Evolutionary conservation across 2,329 filamentous ascomycete species (phyloP), one percentile per base, ranked within the genome.

Genomic region (Colletotrichum sp.): DNA sequence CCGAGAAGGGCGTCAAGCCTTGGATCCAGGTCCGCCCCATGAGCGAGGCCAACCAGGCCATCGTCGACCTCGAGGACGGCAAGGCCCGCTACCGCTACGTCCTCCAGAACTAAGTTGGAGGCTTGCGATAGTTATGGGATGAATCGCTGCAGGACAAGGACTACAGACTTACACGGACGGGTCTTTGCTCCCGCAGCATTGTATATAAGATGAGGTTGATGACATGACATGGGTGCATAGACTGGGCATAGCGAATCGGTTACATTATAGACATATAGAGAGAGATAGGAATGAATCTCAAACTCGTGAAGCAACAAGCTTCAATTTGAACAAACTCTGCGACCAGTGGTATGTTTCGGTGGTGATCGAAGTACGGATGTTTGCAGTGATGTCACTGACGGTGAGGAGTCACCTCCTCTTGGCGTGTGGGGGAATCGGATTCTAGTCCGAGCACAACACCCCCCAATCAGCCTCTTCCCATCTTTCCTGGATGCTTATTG

Each of bases 21-120:
- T 91, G 89, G 89, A 86, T 92, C 58, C 85, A 92, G 80, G 83
- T 86, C 80, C 83, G 88, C 75, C 86, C 87, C 4, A 87, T 93
- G 87, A 87, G 85, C 78, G 87, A 90, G 52, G 88, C 88, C 2
- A 92, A 92, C 80, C 80, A 88, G 81, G 85, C 86, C 1, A 82
- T 92, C 38, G 80, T 90, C 30, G 90, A 92, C 78, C 87, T 92
- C 83, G 87, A 90, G 67, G 82, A 82, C 0, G 90, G 90, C 0
- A 88, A 90, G 80, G 87, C 87, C 7, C 83, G 86, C 77, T 88
- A 87, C 76, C 80, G 87, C 79, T 88, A 88, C 79, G 86, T 88
- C 5, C 79, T 89, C 69, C 82, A 86, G 8, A 88, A 88, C 73
- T 83, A 87, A 80, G 52, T 12, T 18, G 58, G 32, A n/a, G 38